A percentile compares a stretch with the other conserved stretches of the same genome.
Conservation (phyloP, 2,329 filamentous ascomycete genomes). For the Calonectria montana region DNA sequence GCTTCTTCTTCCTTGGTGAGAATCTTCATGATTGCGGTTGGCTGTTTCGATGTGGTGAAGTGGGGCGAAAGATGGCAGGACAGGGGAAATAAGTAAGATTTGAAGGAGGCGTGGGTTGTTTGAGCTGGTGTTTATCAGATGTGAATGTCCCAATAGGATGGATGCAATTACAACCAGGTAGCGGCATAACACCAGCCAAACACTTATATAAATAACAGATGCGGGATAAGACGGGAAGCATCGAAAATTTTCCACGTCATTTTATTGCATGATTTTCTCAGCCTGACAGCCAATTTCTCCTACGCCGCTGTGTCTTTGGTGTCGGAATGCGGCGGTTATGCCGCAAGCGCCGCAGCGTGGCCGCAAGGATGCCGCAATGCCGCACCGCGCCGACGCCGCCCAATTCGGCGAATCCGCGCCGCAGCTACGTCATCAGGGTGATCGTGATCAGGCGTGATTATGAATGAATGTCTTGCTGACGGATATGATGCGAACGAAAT, state of each 20-base stretch:
- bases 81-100: not conserved
- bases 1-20: conserved; percentile 93
- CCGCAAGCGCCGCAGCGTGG: not conserved
- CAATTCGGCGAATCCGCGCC: not conserved
- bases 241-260: conserved; percentile 4
- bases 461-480: not conserved
- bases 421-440: not conserved
- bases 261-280: conserved; percentile 1
- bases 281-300: not conserved
- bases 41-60: not conserved
- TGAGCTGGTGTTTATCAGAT: not conserved
- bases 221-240: conserved; percentile 1
- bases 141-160: not conserved
- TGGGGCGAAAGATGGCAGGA: not conserved
- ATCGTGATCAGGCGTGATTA: not conserved
- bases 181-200: not conserved
- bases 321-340: conserved; percentile 4
- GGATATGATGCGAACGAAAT: too few relatives aligned
- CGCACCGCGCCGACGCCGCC: not conserved
- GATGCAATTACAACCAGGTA: not conserved
- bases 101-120: not conserved
- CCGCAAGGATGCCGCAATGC: not conserved
- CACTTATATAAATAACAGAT: not conserved
- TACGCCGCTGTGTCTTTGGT: not conserved
- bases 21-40: conserved; percentile 79